Conservation (phyloP, 2,329 filamentous ascomycete species). For the Botrytis fabae region DNA sequence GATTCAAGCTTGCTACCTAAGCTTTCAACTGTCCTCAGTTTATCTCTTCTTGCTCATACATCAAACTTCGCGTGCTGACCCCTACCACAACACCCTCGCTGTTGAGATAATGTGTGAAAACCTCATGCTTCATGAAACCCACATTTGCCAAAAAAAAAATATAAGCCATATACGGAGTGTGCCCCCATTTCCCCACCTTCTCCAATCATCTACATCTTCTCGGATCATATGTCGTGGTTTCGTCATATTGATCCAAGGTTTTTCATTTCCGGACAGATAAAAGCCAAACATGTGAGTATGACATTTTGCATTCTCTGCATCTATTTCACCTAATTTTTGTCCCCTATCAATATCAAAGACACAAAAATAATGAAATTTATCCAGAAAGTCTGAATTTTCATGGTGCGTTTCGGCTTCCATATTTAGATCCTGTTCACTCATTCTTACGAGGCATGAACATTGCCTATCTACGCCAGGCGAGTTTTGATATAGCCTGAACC, state of each 20-base stretch:
- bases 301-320: constrained; percentile 19
- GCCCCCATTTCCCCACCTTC: constrained; percentile 12
- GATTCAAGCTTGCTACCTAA: constrained; percentile 11
- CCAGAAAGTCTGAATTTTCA: background rate
- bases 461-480: background rate
- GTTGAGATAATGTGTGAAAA: constrained; percentile 10
- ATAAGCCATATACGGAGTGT: background rate
- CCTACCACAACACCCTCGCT: background rate
- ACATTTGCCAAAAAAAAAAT: background rate
- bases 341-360: background rate
- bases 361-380: background rate
- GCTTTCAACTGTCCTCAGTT: background rate
- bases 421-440: background rate
- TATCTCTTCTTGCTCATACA: background rate
- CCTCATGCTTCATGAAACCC: constrained; percentile 2
- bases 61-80: constrained; percentile 4
- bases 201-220: constrained; percentile 10
- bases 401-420: background rate
- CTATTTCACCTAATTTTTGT: background rate
- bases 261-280: background rate
- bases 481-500: constrained; percentile 12
- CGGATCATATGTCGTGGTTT: constrained; percentile 18
- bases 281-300: constrained; percentile 17
- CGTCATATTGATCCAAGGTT: constrained; percentile 17
- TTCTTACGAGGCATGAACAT: background rate